Base-by-base conservation (phyloP, 371 early-diverging fungal species). In the Syncephalis plumigaleata region DNA sequence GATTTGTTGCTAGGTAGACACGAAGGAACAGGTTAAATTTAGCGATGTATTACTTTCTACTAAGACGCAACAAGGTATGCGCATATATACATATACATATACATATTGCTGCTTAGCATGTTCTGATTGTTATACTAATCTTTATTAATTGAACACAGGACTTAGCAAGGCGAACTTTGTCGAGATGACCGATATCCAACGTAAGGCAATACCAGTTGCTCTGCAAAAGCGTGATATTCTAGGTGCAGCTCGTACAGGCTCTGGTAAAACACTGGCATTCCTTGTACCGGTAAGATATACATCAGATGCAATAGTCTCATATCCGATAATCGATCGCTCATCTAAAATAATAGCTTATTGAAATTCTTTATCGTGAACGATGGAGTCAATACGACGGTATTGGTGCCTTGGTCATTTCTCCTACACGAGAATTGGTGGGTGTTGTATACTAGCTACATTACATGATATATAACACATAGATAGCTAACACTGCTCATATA, bases 171-270 rank as follows among this genome's bases (percentile, higher is more conserved):
- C 80, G 27, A 83, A 88, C 57, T 95, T 74, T 57, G 68, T 81
- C 21, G 84, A 89, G 60, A 80, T 94, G 78, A 99, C 99, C 2
- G 97, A 94, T 37, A 95, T 99, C 56, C 98, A 99, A 63, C 71
- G 77, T 26, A 84, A 81, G 52, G 80, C 95, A 0, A 64, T 99
- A 37, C 93, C 96, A n/a, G 58, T 81, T 42, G 76, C 89, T 9
- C 66, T 98, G 42, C 70, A 77, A 9, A 83, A 84, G 36, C 71
- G 79, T 51, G 97, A 96, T 65, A 77, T 98, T 11, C 72, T 99
- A 26, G 98, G 97, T 23, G 96, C 98, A 1, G 98, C 99, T 18
- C 91, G 94, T 53, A 99, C 99, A 0, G 99, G 99, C n/a, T 89
- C 91, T 27, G 99, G 99, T 37, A 99, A 99, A 63, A 98, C 99